Evolutionary conservation across 2,329 filamentous ascomycete genomes (phyloP).

Genomic region (Pseudophaeomoniella oleicola): DNA sequence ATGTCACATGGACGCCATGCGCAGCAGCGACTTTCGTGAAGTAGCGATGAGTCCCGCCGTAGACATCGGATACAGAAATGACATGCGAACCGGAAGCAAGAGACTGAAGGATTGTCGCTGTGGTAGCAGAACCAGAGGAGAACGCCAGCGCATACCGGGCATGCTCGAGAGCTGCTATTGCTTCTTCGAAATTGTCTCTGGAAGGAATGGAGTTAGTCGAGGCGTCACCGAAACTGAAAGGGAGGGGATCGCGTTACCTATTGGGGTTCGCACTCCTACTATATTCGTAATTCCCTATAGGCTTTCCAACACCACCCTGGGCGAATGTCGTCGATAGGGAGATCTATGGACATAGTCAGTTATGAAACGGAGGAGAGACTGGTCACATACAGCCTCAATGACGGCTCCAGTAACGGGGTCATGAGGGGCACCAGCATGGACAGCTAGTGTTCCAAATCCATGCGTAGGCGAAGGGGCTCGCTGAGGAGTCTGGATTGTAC

Average conservation of each 20-base stretch:
- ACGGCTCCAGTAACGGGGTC: slow-evolving; percentile 88
- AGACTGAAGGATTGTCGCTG: slow-evolving; percentile 83
- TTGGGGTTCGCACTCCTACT: slow-evolving; percentile 89
- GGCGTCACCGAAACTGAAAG: neutral
- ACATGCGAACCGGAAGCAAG: slow-evolving; percentile 85
- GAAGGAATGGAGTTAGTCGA: slow-evolving; percentile 5
- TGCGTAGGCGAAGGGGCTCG: slow-evolving; percentile 59
- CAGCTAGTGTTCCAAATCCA: slow-evolving; percentile 81
- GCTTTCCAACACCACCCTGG: slow-evolving; percentile 76
- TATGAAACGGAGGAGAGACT: too few relatives aligned
- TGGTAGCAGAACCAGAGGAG: slow-evolving; percentile 85
- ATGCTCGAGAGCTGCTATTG: slow-evolving; percentile 82
- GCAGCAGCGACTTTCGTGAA: slow-evolving; percentile 95
- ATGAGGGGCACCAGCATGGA: slow-evolving; percentile 83
- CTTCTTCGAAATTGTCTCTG: slow-evolving; percentile 79
- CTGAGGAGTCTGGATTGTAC: slow-evolving; percentile 57
- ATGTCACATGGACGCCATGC: slow-evolving; percentile 87
- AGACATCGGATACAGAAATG: slow-evolving; percentile 92
- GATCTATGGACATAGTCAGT: too few relatives aligned
- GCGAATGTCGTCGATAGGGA: slow-evolving; percentile 93
- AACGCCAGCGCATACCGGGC: slow-evolving; percentile 89
- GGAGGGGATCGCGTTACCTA: slow-evolving; percentile 27
- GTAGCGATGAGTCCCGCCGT: slow-evolving; percentile 94
- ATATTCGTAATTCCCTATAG: slow-evolving; percentile 85
- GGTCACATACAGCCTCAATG: slow-evolving; percentile 60